Evolutionary conservation across 352 stramenopile species (phyloP).

Genomic region (Thalassiosira pacifica): DNA sequence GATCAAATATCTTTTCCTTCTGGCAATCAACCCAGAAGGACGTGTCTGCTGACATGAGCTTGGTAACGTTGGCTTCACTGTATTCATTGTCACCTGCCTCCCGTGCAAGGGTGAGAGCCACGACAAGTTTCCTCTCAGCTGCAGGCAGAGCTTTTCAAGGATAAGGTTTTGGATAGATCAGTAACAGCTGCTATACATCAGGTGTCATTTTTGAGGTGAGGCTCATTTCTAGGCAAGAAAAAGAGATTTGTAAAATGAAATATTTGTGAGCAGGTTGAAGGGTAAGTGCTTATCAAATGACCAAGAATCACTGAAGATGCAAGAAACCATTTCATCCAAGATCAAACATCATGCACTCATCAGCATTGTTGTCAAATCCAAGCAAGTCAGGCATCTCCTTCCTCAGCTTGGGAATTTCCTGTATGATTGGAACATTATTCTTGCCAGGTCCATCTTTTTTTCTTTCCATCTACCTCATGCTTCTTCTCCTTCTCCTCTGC

Average conservation of each 20-base stretch:
- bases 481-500: slow-evolving; percentile 37
- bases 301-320: too few relatives aligned
- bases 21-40: slow-evolving; percentile 95
- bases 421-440: slow-evolving; percentile 95
- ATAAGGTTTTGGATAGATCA: slow-evolving; percentile 94
- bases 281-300: too few relatives aligned
- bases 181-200: slow-evolving; percentile 91
- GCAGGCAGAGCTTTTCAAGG: slow-evolving; percentile 91
- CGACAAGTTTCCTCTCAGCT: slow-evolving; percentile 91
- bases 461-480: too few relatives aligned
- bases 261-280: too few relatives aligned
- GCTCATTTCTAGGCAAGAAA: slow-evolving; percentile 78
- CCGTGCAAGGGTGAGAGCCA: slow-evolving; percentile 90
- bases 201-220: slow-evolving; percentile 97
- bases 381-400: slow-evolving; percentile 92
- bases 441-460: slow-evolving; percentile 69
- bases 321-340: too few relatives aligned
- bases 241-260: slow-evolving; percentile 14
- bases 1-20: slow-evolving; percentile 94
- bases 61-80: slow-evolving; percentile 70
- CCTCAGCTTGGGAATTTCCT: slow-evolving; percentile 93
- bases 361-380: slow-evolving; percentile 93
- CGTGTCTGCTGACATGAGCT: slow-evolving; percentile 94
- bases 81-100: slow-evolving; percentile 88
- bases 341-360: too few relatives aligned